Percentiles rank a stretch among this genome's conserved stretches.
Conservation (phyloP, 305 asterid genomes). For the Fraxinus dipetala region DNA sequence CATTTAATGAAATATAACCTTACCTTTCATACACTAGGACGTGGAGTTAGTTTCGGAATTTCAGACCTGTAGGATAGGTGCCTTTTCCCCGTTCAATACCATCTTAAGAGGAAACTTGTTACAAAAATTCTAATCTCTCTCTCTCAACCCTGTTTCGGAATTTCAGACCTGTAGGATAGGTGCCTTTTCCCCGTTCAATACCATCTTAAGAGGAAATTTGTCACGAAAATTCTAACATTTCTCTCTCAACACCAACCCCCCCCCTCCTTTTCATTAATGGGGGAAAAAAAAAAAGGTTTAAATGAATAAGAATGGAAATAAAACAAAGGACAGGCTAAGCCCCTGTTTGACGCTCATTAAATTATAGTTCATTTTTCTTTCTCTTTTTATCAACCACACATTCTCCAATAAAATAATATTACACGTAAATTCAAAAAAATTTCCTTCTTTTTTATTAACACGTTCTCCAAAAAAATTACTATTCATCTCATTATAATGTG, state of each 20-base stretch:
- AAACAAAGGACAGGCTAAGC: not conserved
- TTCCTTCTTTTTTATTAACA: no score
- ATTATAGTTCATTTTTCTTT: no score
- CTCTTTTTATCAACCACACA: no score
- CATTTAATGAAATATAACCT: not conserved
- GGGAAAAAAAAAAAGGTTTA: not conserved
- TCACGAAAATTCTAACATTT: not conserved
- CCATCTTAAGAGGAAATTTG: not conserved
- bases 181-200: not conserved
- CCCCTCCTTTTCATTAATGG: no score
- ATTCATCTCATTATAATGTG: no score
- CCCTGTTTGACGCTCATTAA: no score
- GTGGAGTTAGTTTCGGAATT: not conserved
- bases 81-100: not conserved
- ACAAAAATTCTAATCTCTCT: not conserved
- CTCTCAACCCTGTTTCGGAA: not conserved
- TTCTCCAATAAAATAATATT: no score
- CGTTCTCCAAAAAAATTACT: no score
- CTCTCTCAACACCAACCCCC: not conserved
- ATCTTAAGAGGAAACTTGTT: not conserved
- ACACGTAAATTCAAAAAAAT: no score
- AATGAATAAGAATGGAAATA: not conserved
- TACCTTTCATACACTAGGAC: not conserved
- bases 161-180: not conserved
- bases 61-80: not conserved